phyloP scores from a whole-genome alignment of 2,329 filamentous ascomycete genomes.

The Stemphylium lycopersici region DNA sequence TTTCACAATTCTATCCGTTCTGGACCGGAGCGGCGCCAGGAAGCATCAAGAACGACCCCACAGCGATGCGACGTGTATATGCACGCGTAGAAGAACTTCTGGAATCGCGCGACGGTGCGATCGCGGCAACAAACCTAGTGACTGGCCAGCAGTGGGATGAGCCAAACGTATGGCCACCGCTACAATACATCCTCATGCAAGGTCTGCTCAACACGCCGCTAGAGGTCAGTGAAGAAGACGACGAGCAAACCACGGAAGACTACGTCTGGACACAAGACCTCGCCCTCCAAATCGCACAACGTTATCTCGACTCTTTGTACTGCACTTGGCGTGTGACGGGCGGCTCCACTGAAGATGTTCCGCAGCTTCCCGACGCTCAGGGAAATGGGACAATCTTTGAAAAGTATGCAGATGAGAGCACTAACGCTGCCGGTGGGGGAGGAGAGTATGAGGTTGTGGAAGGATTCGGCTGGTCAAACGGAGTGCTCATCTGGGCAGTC shows the following conservation, averaged over 20 bases:
- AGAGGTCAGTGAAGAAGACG: conserved; percentile 61
- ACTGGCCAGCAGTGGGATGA: conserved; percentile 74
- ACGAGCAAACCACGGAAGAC: conserved; percentile 45
- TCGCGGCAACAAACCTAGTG: conserved; percentile 66
- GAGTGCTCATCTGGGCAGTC: conserved; percentile 69
- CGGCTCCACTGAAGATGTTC: conserved; percentile 57
- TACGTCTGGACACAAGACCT: conserved; percentile 62
- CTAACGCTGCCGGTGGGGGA: conserved; percentile 66
- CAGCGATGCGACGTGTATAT: conserved; percentile 62
- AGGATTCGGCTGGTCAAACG: conserved; percentile 74
- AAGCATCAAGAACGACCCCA: conserved; percentile 63
- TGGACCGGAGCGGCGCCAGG: conserved; percentile 69
- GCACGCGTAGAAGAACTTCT: conserved; percentile 61
- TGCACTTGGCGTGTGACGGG: conserved; percentile 74
- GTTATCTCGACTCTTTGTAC: conserved; percentile 70
- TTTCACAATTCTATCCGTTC: conserved; percentile 71
- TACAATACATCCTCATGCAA: conserved; percentile 68
- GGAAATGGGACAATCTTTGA: conserved; percentile 70
- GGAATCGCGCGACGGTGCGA: conserved; percentile 60
- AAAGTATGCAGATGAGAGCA: conserved; percentile 68
- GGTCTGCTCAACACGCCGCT: conserved; percentile 66
- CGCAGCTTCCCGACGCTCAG: conserved; percentile 47
- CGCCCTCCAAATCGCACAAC: conserved; percentile 65
- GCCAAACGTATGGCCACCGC: conserved; percentile 72
- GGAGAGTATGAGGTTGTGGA: conserved; percentile 74